Evolutionary conservation across 2,329 filamentous ascomycete species (phyloP).

Genomic region (Verticillium nonalfalfae): DNA sequence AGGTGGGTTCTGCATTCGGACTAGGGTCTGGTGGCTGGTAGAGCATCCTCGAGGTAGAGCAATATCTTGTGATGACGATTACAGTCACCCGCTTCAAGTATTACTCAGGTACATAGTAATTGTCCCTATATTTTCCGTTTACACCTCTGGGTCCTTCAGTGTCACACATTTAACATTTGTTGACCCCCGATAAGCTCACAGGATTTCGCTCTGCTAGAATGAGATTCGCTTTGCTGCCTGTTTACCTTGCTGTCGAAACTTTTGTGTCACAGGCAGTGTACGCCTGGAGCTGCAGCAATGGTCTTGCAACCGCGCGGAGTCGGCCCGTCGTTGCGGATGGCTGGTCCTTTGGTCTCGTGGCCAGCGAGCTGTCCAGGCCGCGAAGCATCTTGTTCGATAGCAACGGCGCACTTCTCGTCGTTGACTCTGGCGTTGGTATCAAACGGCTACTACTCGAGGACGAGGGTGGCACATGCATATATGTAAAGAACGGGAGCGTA

Average conservation of each 20-base stretch:
- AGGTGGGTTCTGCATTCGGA: too few relatives aligned
- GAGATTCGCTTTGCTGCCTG: neutral
- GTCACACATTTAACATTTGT: too few relatives aligned
- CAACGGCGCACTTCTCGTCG: conserved; percentile 36
- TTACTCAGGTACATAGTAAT: too few relatives aligned
- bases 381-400: conserved; percentile 38
- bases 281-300: conserved; percentile 20
- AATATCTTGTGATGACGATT: too few relatives aligned
- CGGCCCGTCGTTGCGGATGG: conserved; percentile 29
- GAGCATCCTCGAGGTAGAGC: too few relatives aligned
- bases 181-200: too few relatives aligned
- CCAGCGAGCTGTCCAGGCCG: conserved; percentile 30
- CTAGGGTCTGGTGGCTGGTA: too few relatives aligned
- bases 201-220: neutral
- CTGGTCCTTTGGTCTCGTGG: conserved; percentile 37
- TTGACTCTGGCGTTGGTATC: conserved; percentile 34
- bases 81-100: too few relatives aligned
- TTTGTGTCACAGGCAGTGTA: neutral
- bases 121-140: too few relatives aligned
- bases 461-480: conserved; percentile 32
- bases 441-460: conserved; percentile 31
- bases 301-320: conserved; percentile 24
- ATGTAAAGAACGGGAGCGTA: conserved; percentile 18
- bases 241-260: neutral
- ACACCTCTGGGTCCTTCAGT: too few relatives aligned